Evolutionary conservation across 129 eudicot genomes (phyloP).

Genomic region (Pulicaria dysenterica): DNA sequence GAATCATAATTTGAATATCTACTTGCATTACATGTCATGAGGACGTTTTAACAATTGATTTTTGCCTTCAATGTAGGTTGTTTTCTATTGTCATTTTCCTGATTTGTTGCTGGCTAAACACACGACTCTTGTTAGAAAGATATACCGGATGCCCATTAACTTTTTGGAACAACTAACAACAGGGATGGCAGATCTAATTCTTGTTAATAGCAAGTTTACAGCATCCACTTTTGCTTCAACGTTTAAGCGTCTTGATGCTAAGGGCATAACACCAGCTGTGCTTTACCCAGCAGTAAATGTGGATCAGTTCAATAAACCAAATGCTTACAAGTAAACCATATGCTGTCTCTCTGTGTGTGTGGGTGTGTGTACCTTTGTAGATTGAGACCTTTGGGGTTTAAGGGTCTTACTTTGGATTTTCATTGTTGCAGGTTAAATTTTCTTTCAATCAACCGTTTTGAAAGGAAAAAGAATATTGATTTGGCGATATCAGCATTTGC

Average conservation of each 20-base stretch:
- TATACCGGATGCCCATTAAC: slow-evolving; percentile 86
- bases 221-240: slow-evolving; percentile 89
- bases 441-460: slow-evolving; percentile 91
- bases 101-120: slow-evolving; percentile 87
- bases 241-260: slow-evolving; percentile 68
- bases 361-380: too few relatives aligned
- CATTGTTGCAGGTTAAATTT: slow-evolving; percentile 62
- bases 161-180: slow-evolving; percentile 86
- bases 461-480: slow-evolving; percentile 87
- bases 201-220: slow-evolving; percentile 93
- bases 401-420: neutral
- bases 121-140: slow-evolving; percentile 77
- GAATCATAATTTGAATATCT: slow-evolving; percentile 47
- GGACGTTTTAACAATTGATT: neutral
- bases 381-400: neutral
- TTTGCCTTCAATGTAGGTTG: slow-evolving; percentile 54
- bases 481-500: slow-evolving; percentile 88
- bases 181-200: slow-evolving; percentile 91
- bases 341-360: slow-evolving; percentile 29
- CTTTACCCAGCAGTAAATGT: slow-evolving; percentile 96
- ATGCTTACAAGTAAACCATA: slow-evolving; percentile 64
- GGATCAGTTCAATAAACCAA: slow-evolving; percentile 73
- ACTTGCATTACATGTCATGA: neutral
- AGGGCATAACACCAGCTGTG: slow-evolving; percentile 83
- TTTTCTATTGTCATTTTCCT: slow-evolving; percentile 95